Evolutionary conservation across 2,329 filamentous ascomycete species (phyloP), one percentile per base, ranked within the genome.

Genomic region (Podosphaera fusca): DNA sequence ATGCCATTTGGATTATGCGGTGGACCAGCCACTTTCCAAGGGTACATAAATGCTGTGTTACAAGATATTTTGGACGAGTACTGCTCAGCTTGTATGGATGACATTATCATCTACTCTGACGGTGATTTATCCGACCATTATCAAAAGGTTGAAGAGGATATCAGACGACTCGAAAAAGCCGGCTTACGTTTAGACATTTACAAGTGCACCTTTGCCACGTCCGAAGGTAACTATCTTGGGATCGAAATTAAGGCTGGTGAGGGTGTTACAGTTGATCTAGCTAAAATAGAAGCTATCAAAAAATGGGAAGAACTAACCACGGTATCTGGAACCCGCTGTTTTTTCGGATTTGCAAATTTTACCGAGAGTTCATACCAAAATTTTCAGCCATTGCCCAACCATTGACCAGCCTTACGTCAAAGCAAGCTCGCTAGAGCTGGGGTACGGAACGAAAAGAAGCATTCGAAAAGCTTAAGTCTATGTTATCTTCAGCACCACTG

Each of bases 111-210:
- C 21, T 50, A 50, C n/a, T 50, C 46, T 50, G 46, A 50, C 12
- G 46, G n/a, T 50, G 46, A 50, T 50, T 50, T 50, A 50, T 50
- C 30, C n/a, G 40, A 57, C 4, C 49, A 59, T 56, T n/a, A n/a
- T 8, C 10, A 55, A 38, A 36, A 59, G 35, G 33, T 59, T 14
- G 10, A 58, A 14, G 51, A 57, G 36, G 54, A 58, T 3, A 14
- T 59, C 10, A 10, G 38, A 52, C 10, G 45, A 36, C 58, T 59
- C 30, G 14, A 52, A 9, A 33, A 59, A 12, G 40, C 35, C 14
- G 36, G 42, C 8, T 36, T 59, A 21, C 29, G 53, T 9, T 33
- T 50, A 3, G 35, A 59, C 30, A 49, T 59, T 35, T 40, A 29
- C 45, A 30, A 47, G 14, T n/a, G 14, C 45, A 47, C 29, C 14